Base-by-base conservation (phyloP, 2,329 filamentous ascomycete species). In the Huntiella omanensis region DNA sequence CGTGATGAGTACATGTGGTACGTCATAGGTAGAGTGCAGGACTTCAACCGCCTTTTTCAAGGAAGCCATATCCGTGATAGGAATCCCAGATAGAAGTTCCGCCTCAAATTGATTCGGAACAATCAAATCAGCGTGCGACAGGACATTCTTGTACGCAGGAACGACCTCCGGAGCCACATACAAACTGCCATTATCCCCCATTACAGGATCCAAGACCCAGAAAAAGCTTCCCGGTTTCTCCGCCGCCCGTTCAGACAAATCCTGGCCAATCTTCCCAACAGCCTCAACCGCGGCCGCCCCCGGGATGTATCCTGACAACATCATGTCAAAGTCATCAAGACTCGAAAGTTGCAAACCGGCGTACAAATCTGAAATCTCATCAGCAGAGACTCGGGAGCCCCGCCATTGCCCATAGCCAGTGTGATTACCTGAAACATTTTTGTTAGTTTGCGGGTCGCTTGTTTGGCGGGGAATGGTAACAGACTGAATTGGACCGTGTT, bases 401-500 rank as follows among this genome's bases (percentile, higher is more conserved):
- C 81, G 88, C 65, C 85, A 80, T 62, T 91, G 85, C 49, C 74
- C 71, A 62, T 98, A 98, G 38, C 84, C 91, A 1, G 87, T 88
- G 60, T 98, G 91, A 57, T 98, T 98, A 61, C 86, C 87, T 94
- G 56, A 54, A 28, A 39, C 4, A 12, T 37, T 33, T 33, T n/a
- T 32, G 34, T 45, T 45, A 45, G 43, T 36, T 28, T 17, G 34
- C 3, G 12, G 33, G 7, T 35, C 4, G 2, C n/a, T 11, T 12
- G 11, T 4, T 44, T 8, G 32, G 33, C 11, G 7, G 12, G 28
- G 6, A 7, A 7, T 17, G 11, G 19, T 33, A 16, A 64, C 80
- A 61, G 67, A 94, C 88, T 96, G 66, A 95, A 98, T 56, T 98
- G 83, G 5, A 98, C 91, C 0, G 91, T 98, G 60, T 98, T 95